Base-by-base conservation (phyloP, 2,329 filamentous ascomycete species). In the Calonectria hongkongensis region DNA sequence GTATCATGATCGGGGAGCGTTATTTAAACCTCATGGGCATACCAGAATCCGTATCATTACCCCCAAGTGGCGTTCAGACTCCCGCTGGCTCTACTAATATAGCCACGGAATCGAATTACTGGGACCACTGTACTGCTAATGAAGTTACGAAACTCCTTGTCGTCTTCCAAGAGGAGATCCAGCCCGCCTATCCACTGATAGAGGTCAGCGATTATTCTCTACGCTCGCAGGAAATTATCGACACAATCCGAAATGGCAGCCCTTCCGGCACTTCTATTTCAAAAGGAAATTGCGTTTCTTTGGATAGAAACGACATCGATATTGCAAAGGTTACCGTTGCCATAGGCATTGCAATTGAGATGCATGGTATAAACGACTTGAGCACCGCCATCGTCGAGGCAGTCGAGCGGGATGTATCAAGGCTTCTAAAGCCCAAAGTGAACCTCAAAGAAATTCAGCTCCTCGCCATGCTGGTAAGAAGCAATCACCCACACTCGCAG, bases 81-180 rank as follows among this genome's bases (percentile, higher is more conserved):
- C 78, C 80, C 0, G 41, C 71, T 72, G 76, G 72, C 8, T 65
- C 30, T 5, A 62, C 68, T 1, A 66, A 66, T n/a, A 12, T 51
- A 56, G 0, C 51, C 70, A 0, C 74, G 74, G 0, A 78, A 78
- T 5, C 15, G 70, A 65, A 76, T 0, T 80, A 81, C 54, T 81
- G 82, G 80, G 50, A 75, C 1, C 64, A 60, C 1, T 79, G 76
- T 33, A 73, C 74, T 13, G 67, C 76, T 0, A 75, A 73, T 1
- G 83, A 85, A 15, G 47, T 84, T 0, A 68, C 76, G 0, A 75
- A 83, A 28, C 79, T 85, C 33, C 73, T 85, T 15, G 75, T 80
- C 8, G 79, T 83, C 5, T 86, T 83, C 30, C 80, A 83, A 21
- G 85, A 86, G 47, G 84, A 86, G 47, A 79, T 85, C 25, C 84